Base-by-base conservation (phyloP, 83 land plant genomes). In the Picea mariana region DNA sequence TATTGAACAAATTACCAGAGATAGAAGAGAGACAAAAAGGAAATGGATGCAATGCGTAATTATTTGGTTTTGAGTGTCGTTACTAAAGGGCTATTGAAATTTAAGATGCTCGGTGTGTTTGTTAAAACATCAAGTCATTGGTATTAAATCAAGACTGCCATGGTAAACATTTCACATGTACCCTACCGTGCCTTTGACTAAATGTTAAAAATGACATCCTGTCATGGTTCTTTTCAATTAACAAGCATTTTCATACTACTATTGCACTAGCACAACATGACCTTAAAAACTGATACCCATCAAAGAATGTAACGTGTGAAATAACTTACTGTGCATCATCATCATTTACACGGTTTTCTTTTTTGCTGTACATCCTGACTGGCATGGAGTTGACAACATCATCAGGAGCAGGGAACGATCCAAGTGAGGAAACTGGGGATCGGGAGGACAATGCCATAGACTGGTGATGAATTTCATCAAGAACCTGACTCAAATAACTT, bases 381-480 rank as follows among this genome's bases (percentile, higher is more conserved):
- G 95, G 95, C 73, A 93, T 77, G 17, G 87, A 83, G 18, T 93
- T 90, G 2, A 93, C 94, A 71, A 91, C 89, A 65, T 87, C 93
- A 58, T 78, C 85, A 15, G 95, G 94, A 82, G 95, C 95, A 83
- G 95, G 94, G 65, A 91, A 80, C 20, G 92, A 93, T 77, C 93
- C 91, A 76, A 91, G 84, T 2, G 92, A 83, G 67, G 93, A 89
- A 31, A 86, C 75, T 47, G 95, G 87, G 81, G 94, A 90, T n/a
- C 84, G 90, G 20, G 94, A 89, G 3, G 92, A 86, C 73, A 93
- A 87, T 21, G 84, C 87, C 12, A 88, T 94, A 80, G 95, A 89
- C 87, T 93, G 95, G 86, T 91, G 93, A 83, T 93, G 95, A 82
- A 93, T 93, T 89, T 93, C 95, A 84, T 93, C 94, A 82, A 93